Base-by-base conservation (phyloP, 768 basidiomycete species). In the Xerocomus potaroensis region DNA sequence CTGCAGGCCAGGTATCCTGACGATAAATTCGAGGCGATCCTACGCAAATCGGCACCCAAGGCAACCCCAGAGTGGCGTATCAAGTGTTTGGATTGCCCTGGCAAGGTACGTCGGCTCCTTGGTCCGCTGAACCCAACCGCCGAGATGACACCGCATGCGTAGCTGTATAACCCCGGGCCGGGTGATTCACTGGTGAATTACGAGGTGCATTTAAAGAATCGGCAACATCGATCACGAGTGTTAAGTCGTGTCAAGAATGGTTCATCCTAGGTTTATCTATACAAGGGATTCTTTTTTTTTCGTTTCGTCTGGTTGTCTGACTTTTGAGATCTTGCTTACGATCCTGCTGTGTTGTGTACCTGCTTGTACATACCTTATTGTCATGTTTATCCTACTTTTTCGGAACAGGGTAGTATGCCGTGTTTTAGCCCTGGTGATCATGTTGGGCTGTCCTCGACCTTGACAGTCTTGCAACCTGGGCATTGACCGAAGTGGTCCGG, bases 131-230 rank as follows among this genome's bases (percentile, higher is more conserved):
- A 14, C 10, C n/a, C n/a, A n/a, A n/a, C n/a, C n/a, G n/a, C 10
- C 4, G 8, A 16, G 21, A 4, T 16, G 22, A 30, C 29, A 7
- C 12, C 6, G 10, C 26, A 50, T 50, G 43, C 30, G 27, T 58
- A 93, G 84, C 66, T 96, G 47, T 98, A 96, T 73, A 90, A 87
- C 57, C 83, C 92, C 36, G 94, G 94, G 37, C 90, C 90, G 10
- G 85, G 78, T 8, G 85, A 94, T 67, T 88, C 89, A 10, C 67
- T 97, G 40, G 73, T 77, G 21, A 96, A 97, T 64, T 98, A 92
- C 56, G 88, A 92, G 61, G 87, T 96, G 10, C 95, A 99, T 70
- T 70, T 99, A 44, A 85, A 81, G 72, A 91, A 92, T 58, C 79
- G 87, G 41, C 77, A 79, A 61, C 90, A 92, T 66, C 81, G 89